Conservation (phyloP, 768 basidiomycete species). For the Mycena belliarum region DNA sequence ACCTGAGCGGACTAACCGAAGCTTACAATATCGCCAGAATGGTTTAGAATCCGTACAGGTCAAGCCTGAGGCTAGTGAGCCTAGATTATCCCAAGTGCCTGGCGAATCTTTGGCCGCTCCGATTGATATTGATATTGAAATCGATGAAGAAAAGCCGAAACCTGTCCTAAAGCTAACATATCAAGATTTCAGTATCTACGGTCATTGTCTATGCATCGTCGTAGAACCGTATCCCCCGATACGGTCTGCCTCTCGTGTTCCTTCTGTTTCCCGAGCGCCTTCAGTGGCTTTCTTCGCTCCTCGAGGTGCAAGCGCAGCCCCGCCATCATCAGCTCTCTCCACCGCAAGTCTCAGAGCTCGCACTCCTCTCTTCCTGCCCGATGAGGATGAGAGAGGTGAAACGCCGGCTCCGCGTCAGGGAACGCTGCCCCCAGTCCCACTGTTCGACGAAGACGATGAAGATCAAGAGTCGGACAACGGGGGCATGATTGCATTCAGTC, state of each 20-base stretch:
- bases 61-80: constrained; percentile 23
- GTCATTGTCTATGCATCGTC: constrained; percentile 76
- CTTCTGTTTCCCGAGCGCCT: neutral
- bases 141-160: constrained; percentile 75
- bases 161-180: constrained; percentile 66
- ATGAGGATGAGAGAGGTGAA: constrained; percentile 43
- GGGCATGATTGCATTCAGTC: constrained; percentile 76
- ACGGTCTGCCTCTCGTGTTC: constrained; percentile 34
- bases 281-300: constrained; percentile 20
- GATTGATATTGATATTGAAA: constrained; percentile 52
- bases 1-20: constrained; percentile 1
- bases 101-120: constrained; percentile 23
- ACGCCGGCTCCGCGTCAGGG: constrained; percentile 36
- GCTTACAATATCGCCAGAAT: constrained; percentile 9
- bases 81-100: neutral
- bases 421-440: constrained; percentile 41
- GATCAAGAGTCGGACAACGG: constrained; percentile 39
- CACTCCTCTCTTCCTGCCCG: constrained; percentile 78
- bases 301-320: constrained; percentile 35
- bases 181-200: constrained; percentile 69
- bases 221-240: constrained; percentile 78
- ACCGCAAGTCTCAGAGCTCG: constrained; percentile 33
- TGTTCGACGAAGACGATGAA: constrained; percentile 41
- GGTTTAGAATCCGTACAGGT: constrained; percentile 4
- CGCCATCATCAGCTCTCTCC: constrained; percentile 30